Conservation (phyloP, 106 monocot species). For the Dendrobium catenatum region DNA sequence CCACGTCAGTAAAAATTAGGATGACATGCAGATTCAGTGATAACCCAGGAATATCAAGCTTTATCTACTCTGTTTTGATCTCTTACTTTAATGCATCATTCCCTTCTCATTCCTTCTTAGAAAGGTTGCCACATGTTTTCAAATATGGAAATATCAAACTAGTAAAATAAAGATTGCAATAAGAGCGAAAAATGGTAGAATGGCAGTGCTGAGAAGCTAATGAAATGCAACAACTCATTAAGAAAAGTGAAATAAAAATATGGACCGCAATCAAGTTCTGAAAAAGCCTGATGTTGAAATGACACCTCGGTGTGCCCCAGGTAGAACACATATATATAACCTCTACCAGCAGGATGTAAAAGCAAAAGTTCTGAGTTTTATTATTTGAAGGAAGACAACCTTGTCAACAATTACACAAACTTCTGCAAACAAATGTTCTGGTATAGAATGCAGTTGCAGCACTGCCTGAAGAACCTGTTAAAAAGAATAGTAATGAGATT, state of each 20-base stretch:
- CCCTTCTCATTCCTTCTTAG: not conserved
- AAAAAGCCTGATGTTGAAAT: not conserved
- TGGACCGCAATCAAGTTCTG: not conserved
- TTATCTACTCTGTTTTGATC: not conserved
- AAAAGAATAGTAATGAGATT: conserved; percentile 5
- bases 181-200: not conserved
- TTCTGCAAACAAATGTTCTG: conserved; percentile 73
- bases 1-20: too few species aligned
- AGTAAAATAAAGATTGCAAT: not conserved
- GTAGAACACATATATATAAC: not conserved
- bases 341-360: not conserved
- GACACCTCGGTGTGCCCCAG: not conserved
- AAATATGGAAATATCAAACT: not conserved
- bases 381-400: conserved; percentile 27
- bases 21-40: too few species aligned
- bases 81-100: not conserved
- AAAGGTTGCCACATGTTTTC: not conserved
- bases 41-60: not conserved
- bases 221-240: not conserved
- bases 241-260: not conserved
- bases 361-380: not conserved
- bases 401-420: conserved; percentile 91
- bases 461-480: conserved; percentile 83
- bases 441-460: conserved; percentile 61
- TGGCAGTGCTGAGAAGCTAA: not conserved